Base-by-base conservation (phyloP, 1,139 yeast species). In the Pichia sp. region DNA sequence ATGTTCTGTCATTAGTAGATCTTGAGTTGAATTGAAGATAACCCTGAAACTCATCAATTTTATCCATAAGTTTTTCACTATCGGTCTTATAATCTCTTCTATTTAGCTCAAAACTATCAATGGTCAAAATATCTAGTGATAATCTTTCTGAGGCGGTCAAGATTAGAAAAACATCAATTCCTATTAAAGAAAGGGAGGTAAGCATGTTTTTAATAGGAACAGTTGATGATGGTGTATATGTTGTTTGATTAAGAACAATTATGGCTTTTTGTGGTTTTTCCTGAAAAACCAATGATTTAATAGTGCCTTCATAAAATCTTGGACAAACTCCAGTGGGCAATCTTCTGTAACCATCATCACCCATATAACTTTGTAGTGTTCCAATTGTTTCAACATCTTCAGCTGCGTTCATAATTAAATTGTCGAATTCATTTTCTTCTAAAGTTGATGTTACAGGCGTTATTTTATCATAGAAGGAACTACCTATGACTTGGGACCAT, bases 401-500 rank as follows among this genome's bases (percentile, higher is more conserved):
- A 4, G 12, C 2, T 9, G 34, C 34, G 6, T 25, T 22, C 4
- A 31, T 35, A 4, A 52, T 20, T 2, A 48, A 9, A 21, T 28
- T 20, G 22, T 49, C 45, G 34, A 55, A 54, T 34, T 55, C 59
- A 31, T 51, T 44, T 26, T 53, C 49, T 12, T 39, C 32, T 1
- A 64, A 37, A 0, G 67, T 59, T 0, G 64, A 55, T 4, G 68
- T 59, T 1, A 64, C 34, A 2, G 47, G 45, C 3, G 51, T 47
- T 12, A 61, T 56, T 39, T 63, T 60, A 15, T 52, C 52, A 12
- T 56, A 50, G 11, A 55, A 57, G 42, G 48, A 37, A 34, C 63
- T 58, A 28, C 59, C 56, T 8, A 66, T 46, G 1, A 61, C 68
- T 11, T 60, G 52, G 4, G 53, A 51, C 71, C 71, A 66, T 51